Base-by-base conservation (phyloP, 2,329 filamentous ascomycete species). In the Penicillium palitans region DNA sequence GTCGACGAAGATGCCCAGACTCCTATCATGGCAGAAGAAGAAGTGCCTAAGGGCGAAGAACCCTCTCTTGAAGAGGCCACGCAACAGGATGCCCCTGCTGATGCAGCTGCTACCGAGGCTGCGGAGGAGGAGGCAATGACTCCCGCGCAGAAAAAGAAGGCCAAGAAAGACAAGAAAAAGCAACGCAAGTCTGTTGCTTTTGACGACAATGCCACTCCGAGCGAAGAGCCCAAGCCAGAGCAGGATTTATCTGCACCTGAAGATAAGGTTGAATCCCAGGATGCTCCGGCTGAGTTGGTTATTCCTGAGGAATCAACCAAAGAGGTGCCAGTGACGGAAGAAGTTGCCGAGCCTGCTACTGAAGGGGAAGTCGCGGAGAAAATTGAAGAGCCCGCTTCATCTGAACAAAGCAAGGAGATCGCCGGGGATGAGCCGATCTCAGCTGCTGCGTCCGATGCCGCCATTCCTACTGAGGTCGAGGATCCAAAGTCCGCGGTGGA, bases 141-240 rank as follows among this genome's bases (percentile, higher is more conserved):
- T n/a, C 47, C 63, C 7, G 58, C 61, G 1, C 60, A 65, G 21
- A 65, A 61, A 52, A 50, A 48, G 24, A 61, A 65, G 24, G 58
- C 57, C 7, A 67, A 66, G 46, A 61, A 68, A 42, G 63, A 66
- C 33, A 68, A 63, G 55, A 66, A 66, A 25, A 66, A 64, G 57
- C 42, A 54, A 39, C 65, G 61, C 46, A 66, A 66, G 24, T 67
- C 64, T 40, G 61, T 65, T n/a, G 54, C 60, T 48, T 59, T 59
- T n/a, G 53, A 58, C 1, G 59, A 56, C 10, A 24, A 40, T 29
- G 17, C 51, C 31, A 52, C 42, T 9, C 21, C 15, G 24, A 13
- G 39, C 12, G 55, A 58, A 31, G 44, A 60, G n/a, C n/a, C 33
- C 3, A 54, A 58, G 29, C 12, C 37, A 9, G 61, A 64, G 21